Percentiles rank a stretch among this genome's conserved stretches.
Evolutionary conservation across 2,329 filamentous ascomycete genomes (phyloP).

Genomic region (Exophiala bonariae): DNA sequence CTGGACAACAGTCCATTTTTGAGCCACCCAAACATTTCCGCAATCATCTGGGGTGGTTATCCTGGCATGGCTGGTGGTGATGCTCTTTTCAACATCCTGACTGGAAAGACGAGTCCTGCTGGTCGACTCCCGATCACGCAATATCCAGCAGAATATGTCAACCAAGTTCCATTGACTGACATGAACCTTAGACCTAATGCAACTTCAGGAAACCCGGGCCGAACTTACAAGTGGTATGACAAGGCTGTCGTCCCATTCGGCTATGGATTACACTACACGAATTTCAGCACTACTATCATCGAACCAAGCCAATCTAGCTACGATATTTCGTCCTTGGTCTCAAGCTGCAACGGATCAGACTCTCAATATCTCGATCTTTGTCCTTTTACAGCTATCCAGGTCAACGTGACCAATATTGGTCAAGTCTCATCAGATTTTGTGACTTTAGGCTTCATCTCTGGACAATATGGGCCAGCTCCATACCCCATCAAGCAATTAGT

Average conservation of each 20-base stretch:
- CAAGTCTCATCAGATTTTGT: constrained; percentile 40
- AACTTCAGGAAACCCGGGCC: constrained; percentile 37
- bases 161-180: constrained; percentile 40
- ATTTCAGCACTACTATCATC: constrained; percentile 32
- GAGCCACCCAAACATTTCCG: constrained; percentile 39
- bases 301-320: constrained; percentile 24
- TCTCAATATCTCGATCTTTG: constrained; percentile 35
- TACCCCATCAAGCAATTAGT: constrained; percentile 45
- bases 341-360: constrained; percentile 27
- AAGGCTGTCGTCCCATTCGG: constrained; percentile 44
- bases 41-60: constrained; percentile 47
- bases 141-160: constrained; percentile 44
- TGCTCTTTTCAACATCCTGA: constrained; percentile 44
- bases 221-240: constrained; percentile 48
- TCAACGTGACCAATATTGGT: constrained; percentile 39
- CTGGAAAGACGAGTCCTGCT: constrained; percentile 41
- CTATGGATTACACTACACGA: constrained; percentile 46
- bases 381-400: constrained; percentile 40
- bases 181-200: constrained; percentile 42
- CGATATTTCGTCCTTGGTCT: constrained; percentile 37
- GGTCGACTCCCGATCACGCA: constrained; percentile 43
- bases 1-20: constrained; percentile 43
- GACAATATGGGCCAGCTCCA: constrained; percentile 39
- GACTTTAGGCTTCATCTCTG: constrained; percentile 40
- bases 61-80: constrained; percentile 45